These are phyloP conservation scores for Knoxdaviesia capensis DNA, from an alignment of 2,329 filamentous ascomycete species.

Conservation along the genomic window DNA sequence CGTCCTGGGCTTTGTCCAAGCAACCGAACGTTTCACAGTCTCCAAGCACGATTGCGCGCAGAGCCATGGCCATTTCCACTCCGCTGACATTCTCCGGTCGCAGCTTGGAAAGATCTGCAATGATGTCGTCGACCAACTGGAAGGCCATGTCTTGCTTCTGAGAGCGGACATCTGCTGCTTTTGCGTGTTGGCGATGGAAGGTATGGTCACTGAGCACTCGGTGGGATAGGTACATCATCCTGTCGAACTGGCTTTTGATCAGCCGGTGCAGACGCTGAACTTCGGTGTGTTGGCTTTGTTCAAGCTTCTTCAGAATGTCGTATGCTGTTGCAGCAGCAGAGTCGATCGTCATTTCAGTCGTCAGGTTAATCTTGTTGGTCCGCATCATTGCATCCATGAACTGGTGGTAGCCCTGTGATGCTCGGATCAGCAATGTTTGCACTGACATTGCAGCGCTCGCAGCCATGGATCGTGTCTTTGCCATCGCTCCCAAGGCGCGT, in stretches of 20 bases:
- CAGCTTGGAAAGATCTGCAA: no score
- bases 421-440: no score
- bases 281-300: neutral
- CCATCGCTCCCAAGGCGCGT: no score
- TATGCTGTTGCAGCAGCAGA: no score
- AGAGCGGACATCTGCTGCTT: neutral
- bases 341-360: no score
- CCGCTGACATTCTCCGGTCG: neutral
- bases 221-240: conserved; percentile 6
- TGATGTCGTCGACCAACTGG: neutral
- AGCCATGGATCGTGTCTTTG: no score
- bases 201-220: conserved; percentile 1
- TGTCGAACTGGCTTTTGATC: conserved; percentile 7
- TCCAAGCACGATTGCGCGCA: neutral
- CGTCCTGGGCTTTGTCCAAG: neutral
- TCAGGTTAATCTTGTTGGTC: no score
- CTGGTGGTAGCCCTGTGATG: no score
- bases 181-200: neutral
- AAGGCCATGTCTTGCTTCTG: conserved; percentile 3
- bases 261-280: conserved; percentile 1
- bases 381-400: no score
- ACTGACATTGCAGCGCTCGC: no score
- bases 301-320: neutral
- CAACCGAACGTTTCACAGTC: neutral
- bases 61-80: neutral